These are phyloP conservation scores for Trematosphaeria pertusa DNA, from an alignment of 2,329 filamentous ascomycete genomes.

Conservation along the genomic window DNA sequence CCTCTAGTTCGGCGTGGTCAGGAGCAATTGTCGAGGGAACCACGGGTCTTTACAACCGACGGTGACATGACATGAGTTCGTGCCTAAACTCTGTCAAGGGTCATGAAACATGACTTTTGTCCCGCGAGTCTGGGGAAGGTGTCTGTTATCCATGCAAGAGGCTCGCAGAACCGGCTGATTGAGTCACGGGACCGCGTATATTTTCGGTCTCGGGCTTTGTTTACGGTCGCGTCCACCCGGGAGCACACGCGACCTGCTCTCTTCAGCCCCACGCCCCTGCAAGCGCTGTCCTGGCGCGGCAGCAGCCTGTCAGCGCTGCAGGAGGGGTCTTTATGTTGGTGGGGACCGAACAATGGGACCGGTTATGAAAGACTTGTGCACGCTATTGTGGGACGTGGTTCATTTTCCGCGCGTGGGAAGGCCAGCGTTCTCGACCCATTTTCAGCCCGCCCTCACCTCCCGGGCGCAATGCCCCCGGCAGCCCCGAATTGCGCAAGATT, in stretches of 20 bases:
- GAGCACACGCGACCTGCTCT: constrained; percentile 36
- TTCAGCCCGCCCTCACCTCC: constrained; percentile 36
- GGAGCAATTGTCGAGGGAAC: no score
- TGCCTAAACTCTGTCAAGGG: constrained; percentile 28
- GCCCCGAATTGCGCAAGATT: constrained; percentile 30
- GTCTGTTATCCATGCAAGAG: constrained; percentile 23
- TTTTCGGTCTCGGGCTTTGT: constrained; percentile 38
- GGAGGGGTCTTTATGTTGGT: constrained; percentile 45
- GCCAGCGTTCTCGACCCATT: constrained; percentile 39
- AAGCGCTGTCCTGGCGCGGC: constrained; percentile 36
- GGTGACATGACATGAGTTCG: no score
- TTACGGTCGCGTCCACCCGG: constrained; percentile 46
- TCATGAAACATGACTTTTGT: constrained; percentile 33
- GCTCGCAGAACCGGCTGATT: constrained; percentile 16
- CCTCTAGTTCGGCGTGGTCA: no score
- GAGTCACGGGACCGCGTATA: constrained; percentile 44
- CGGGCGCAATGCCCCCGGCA: constrained; percentile 31
- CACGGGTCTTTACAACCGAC: no score
- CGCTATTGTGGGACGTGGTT: constrained; percentile 15
- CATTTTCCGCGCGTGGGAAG: constrained; percentile 22
- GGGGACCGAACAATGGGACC: constrained; percentile 34
- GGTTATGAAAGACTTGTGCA: constrained; percentile 46
- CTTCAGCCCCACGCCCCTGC: constrained; percentile 21
- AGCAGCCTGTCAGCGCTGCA: constrained; percentile 39
- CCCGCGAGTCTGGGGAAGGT: constrained; percentile 34